These are phyloP conservation scores for Ogataea allantospora DNA, from an alignment of 805 yeast species.

Conservation along the genomic window DNA sequence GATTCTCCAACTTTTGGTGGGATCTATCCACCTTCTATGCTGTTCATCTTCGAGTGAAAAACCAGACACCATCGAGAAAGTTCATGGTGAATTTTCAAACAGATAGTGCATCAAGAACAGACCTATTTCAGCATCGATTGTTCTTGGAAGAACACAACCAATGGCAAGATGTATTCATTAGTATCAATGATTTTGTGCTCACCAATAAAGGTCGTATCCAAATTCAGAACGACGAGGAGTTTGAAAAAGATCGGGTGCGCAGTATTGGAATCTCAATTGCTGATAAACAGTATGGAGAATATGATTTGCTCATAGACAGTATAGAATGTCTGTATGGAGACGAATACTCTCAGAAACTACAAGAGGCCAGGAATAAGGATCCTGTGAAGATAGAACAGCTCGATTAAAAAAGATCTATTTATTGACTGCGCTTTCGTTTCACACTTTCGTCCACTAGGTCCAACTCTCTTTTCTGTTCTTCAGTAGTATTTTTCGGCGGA, in stretches of 20 bases:
- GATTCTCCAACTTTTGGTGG: slow-evolving; percentile 51
- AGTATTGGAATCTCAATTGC: slow-evolving; percentile 77
- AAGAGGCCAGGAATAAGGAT: slow-evolving; percentile 33
- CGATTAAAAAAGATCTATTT: neutral
- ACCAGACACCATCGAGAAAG: slow-evolving; percentile 54
- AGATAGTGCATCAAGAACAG: slow-evolving; percentile 73
- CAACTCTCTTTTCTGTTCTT: slow-evolving; percentile 4
- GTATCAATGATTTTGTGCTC: slow-evolving; percentile 74
- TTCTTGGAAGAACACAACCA: slow-evolving; percentile 53
- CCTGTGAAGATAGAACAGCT: neutral
- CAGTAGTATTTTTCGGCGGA: slow-evolving; percentile 14
- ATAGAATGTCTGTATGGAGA: slow-evolving; percentile 65
- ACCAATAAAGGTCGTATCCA: slow-evolving; percentile 71
- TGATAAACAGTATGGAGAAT: slow-evolving; percentile 79
- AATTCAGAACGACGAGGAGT: slow-evolving; percentile 51
- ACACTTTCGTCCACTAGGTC: slow-evolving; percentile 6
- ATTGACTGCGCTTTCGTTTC: slow-evolving; percentile 8
- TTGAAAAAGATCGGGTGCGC: slow-evolving; percentile 63
- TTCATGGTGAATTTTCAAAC: slow-evolving; percentile 81
- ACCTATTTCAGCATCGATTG: slow-evolving; percentile 77
- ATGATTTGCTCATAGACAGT: slow-evolving; percentile 65
- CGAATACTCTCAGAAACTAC: slow-evolving; percentile 43
- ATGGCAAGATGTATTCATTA: slow-evolving; percentile 83
- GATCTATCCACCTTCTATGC: slow-evolving; percentile 66
- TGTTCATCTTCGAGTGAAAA: slow-evolving; percentile 67